Evolutionary conservation across 2,329 filamentous ascomycete species (phyloP).

Genomic region (Cladosporium colombiae): DNA sequence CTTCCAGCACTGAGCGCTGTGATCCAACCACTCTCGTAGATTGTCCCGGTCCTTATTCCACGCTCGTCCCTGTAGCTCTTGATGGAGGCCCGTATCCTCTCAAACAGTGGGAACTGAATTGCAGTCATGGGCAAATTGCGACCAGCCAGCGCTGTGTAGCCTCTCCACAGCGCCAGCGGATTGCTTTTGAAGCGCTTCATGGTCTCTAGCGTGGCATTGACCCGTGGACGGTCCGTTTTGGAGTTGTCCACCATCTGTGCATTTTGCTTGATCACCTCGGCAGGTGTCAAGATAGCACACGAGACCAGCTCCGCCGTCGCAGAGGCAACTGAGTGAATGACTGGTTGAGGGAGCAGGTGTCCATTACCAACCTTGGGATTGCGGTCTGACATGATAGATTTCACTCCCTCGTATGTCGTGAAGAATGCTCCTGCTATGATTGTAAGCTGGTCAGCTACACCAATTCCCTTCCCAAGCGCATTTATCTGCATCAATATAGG

Average conservation of each 20-base stretch:
- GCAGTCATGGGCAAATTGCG: conserved; percentile 86
- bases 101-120: conserved; percentile 85
- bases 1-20: conserved; percentile 73
- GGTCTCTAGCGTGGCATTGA: conserved; percentile 58
- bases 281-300: conserved; percentile 82
- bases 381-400: conserved; percentile 59
- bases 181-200: conserved; percentile 57
- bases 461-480: not conserved
- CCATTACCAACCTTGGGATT: conserved; percentile 46
- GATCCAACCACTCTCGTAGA: conserved; percentile 68
- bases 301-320: conserved; percentile 78
- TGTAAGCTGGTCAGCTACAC: conserved; percentile 9
- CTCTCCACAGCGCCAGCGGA: conserved; percentile 61
- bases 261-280: conserved; percentile 91
- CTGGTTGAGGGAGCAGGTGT: conserved; percentile 61
- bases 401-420: conserved; percentile 80
- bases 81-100: conserved; percentile 63
- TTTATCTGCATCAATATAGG: not conserved
- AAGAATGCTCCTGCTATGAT: conserved; percentile 77
- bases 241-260: conserved; percentile 71
- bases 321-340: conserved; percentile 74
- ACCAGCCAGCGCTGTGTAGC: conserved; percentile 78
- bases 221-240: conserved; percentile 36
- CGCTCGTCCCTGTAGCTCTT: conserved; percentile 45
- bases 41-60: conserved; percentile 40